A percentile compares a stretch with the other conserved stretches of the same genome.
phyloP scores from a whole-genome alignment of 345 rosid species.

The Melastoma malabathricum region DNA sequence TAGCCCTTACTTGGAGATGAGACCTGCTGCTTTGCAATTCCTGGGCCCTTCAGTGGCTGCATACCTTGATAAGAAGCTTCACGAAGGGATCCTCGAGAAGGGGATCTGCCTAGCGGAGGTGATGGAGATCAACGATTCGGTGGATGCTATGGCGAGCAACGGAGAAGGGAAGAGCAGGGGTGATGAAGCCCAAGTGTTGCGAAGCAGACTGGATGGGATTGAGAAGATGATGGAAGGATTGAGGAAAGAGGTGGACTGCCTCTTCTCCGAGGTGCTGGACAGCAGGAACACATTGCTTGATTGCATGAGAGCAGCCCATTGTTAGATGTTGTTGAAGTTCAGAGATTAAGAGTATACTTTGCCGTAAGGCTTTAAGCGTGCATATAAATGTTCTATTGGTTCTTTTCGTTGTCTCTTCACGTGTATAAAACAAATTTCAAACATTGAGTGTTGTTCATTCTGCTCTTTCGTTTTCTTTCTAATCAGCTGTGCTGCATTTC shows the following conservation, averaged over 20 bases:
- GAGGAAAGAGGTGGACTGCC: constrained; percentile 23
- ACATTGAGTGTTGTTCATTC: too few relatives aligned
- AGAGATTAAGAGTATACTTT: too few relatives aligned
- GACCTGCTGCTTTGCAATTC: constrained; percentile 9
- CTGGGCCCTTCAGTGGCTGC: constrained; percentile 12
- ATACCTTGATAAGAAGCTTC: constrained; percentile 17
- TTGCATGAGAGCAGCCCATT: constrained; percentile 15
- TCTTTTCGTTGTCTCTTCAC: too few relatives aligned
- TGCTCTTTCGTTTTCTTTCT: too few relatives aligned
- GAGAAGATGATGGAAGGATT: constrained; percentile 29
- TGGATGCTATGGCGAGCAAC: constrained; percentile 21
- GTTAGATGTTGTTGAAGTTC: background rate
- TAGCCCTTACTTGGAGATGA: constrained; percentile 22
- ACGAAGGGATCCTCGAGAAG: constrained; percentile 12
- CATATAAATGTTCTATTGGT: too few relatives aligned
- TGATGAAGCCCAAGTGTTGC: constrained; percentile 26
- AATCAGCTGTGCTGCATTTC: too few relatives aligned
- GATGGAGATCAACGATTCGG: constrained; percentile 31
- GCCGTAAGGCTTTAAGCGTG: too few relatives aligned
- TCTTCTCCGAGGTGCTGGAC: constrained; percentile 32
- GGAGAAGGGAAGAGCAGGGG: constrained; percentile 11
- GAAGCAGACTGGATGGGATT: constrained; percentile 19
- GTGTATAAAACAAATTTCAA: too few relatives aligned
- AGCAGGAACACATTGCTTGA: constrained; percentile 37
- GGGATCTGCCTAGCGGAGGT: constrained; percentile 24